Evolutionary conservation across 768 basidiomycete species (phyloP), one percentile per base, ranked within the genome.

Genomic region (Hericium coralloides): DNA sequence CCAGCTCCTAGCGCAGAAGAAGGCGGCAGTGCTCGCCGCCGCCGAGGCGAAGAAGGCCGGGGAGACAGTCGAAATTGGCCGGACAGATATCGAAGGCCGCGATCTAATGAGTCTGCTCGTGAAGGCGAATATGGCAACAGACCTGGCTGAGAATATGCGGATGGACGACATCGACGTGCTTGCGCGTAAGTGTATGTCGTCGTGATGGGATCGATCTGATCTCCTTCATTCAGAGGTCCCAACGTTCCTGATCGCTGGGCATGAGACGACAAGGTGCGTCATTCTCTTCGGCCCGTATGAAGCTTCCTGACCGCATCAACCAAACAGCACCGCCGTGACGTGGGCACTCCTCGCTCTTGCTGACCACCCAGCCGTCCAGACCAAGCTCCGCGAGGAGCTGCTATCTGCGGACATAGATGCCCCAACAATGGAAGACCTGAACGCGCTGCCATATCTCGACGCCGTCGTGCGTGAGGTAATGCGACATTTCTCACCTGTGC

Each of bases 1-100:
- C 14, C 69, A 79, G 37, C 69, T 86, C 7, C 58, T 84, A n/a
- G 57, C 60, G 8, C 72, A 79, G 8, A 85, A 81, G 62, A 84
- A 84, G 64, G 65, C 60, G 7, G 68, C 67, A 8, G 61, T 72
- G 12, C 48, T 62, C 12, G 53, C 57, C 18, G 61, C 55, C 17
- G 23, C 20, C 20, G 36, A 43, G 41, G 2, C 18, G 38, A 22
- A 31, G 8, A 17, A 26, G 26, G 59, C 38, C 12, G 20, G 12
- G 14, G 53, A 17, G 12, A 41, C 52, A 1, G 55, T 51, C 26
- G 37, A 25, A 2, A 51, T 61, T 14, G 63, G 47, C 25, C 55
- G 53, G 53, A 57, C 61, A 12, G 48, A 63, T 36, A 49, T 66
- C n/a, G 48, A 38, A 10, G 64, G 66, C 3, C 55, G 60, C 23